Conservation (phyloP, 257 asterid genomes). For the Fraxinus quadrangulata region DNA sequence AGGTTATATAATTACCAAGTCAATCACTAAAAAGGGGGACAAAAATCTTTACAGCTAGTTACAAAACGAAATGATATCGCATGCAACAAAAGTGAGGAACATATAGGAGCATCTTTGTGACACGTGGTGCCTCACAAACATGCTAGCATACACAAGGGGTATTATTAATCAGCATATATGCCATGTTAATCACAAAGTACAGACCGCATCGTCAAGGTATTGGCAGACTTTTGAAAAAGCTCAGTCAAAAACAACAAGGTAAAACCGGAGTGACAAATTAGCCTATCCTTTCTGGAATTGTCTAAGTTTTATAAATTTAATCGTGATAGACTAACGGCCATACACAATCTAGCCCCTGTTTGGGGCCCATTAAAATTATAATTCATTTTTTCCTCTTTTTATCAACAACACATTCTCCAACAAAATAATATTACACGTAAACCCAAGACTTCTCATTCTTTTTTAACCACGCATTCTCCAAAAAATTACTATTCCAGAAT, state of each 20-base stretch:
- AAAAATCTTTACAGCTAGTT: background rate
- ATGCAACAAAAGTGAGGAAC: background rate
- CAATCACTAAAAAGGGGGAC: slow-evolving; percentile 8
- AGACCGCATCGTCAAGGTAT: background rate
- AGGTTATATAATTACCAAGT: background rate
- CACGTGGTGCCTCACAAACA: background rate
- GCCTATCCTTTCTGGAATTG: background rate
- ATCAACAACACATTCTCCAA: too few relatives aligned
- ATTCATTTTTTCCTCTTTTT: too few relatives aligned
- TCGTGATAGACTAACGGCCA: background rate
- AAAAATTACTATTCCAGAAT: too few relatives aligned
- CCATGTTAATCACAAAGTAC: background rate
- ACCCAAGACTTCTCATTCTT: too few relatives aligned
- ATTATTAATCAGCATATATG: too few relatives aligned
- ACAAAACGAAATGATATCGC: background rate
- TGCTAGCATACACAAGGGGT: background rate
- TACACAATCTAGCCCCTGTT: too few relatives aligned
- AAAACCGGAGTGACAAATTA: background rate
- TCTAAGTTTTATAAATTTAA: too few relatives aligned
- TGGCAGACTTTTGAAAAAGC: background rate
- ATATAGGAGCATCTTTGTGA: background rate
- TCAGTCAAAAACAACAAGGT: background rate
- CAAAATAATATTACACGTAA: too few relatives aligned
- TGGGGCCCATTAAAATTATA: too few relatives aligned
- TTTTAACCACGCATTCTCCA: too few relatives aligned